These are phyloP conservation scores for Ceratocystiopsis sp. DNA, from an alignment of 2,329 filamentous ascomycete genomes.

Conservation along the genomic window DNA sequence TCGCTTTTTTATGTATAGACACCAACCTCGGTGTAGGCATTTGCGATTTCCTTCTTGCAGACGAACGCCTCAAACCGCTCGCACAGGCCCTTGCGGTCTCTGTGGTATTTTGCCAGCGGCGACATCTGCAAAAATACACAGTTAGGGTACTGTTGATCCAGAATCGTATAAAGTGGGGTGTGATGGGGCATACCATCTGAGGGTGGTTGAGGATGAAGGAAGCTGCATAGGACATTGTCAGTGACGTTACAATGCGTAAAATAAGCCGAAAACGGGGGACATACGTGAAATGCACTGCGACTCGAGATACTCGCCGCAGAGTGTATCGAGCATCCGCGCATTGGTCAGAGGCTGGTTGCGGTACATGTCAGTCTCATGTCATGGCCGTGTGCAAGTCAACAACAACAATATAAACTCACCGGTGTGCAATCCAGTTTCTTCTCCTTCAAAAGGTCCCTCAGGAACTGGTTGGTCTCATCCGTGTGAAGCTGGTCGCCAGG, in stretches of 20 bases:
- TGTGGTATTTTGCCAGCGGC: slow-evolving; percentile 89
- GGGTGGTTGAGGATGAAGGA: slow-evolving; percentile 12
- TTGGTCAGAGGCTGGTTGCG: slow-evolving; percentile 56
- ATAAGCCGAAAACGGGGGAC: background rate
- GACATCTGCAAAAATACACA: slow-evolving; percentile 43
- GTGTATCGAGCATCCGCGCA: slow-evolving; percentile 87
- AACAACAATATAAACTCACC: background rate
- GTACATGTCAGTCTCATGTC: background rate
- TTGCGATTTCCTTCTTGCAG: slow-evolving; percentile 91
- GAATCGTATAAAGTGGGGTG: background rate
- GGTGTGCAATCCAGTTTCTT: slow-evolving; percentile 77
- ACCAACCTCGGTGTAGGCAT: slow-evolving; percentile 67
- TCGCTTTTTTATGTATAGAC: background rate
- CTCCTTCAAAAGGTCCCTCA: slow-evolving; percentile 72
- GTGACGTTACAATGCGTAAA: too few species aligned
- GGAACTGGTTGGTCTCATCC: slow-evolving; percentile 72
- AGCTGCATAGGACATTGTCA: background rate
- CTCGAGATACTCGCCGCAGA: slow-evolving; percentile 89
- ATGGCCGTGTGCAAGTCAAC: background rate
- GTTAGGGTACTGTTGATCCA: slow-evolving; percentile 22
- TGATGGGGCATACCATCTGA: slow-evolving; percentile 7
- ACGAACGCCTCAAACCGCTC: slow-evolving; percentile 95
- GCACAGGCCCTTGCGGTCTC: slow-evolving; percentile 63
- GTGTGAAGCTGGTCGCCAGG: slow-evolving; percentile 80
- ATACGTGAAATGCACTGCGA: slow-evolving; percentile 44